Evolutionary conservation across 2,329 filamentous ascomycete species (phyloP).

Genomic region (Fusarium proliferatum): DNA sequence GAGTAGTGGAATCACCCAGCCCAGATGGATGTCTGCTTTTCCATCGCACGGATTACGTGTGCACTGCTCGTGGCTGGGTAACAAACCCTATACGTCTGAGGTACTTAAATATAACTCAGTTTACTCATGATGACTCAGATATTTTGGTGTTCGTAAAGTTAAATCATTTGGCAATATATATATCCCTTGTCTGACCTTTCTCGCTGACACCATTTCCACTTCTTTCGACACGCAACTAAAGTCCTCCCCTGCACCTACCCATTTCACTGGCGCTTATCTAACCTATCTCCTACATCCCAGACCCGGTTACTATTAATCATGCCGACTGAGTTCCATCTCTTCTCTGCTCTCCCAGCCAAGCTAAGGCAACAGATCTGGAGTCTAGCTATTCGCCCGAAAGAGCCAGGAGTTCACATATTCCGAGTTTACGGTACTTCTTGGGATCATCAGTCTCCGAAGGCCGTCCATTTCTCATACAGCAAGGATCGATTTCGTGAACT

Average conservation of each 20-base stretch:
- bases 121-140: fast-evolving
- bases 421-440: no score
- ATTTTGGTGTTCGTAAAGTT: background rate
- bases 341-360: background rate
- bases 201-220: background rate
- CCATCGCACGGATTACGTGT: background rate
- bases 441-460: no score
- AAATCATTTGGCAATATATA: background rate
- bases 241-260: background rate
- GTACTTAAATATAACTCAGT: background rate
- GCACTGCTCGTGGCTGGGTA: fast-evolving
- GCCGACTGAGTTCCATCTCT: background rate
- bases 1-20: fast-evolving
- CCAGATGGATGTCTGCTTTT: fast-evolving
- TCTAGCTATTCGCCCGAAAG: background rate
- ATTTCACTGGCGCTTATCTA: background rate
- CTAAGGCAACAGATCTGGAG: background rate
- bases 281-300: fast-evolving
- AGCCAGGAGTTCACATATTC: no score
- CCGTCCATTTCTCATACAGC: no score
- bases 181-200: background rate
- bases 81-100: background rate
- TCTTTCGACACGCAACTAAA: background rate
- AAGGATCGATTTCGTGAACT: no score
- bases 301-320: background rate